phyloP scores from a whole-genome alignment of 768 basidiomycete genomes.

The Lactarius indigo region DNA sequence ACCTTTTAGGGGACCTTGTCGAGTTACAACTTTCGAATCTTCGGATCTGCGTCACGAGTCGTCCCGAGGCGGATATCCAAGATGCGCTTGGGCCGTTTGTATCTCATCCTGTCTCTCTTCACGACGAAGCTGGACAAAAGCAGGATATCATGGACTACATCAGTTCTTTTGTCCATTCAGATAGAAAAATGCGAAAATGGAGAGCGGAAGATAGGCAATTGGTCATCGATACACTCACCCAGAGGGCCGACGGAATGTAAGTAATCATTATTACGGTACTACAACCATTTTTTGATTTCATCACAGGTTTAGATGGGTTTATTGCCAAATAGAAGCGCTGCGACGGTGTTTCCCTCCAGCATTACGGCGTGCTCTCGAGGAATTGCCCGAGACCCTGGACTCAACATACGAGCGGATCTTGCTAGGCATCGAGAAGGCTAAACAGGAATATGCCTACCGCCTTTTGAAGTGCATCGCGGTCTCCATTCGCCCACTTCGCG shows the following conservation, averaged over 20 bases:
- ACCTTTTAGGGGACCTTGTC: background rate
- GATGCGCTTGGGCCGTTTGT: background rate
- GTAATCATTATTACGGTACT: background rate
- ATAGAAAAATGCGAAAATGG: conserved; percentile 4
- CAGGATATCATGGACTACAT: conserved; percentile 5
- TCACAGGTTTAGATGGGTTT: background rate
- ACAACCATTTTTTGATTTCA: too few relatives aligned
- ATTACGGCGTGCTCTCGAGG: background rate
- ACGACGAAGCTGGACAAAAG: conserved; percentile 7
- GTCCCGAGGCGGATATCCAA: conserved; percentile 3
- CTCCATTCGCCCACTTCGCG: background rate
- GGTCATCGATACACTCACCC: background rate
- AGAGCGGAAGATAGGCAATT: background rate
- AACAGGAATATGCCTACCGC: background rate
- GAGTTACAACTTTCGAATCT: background rate
- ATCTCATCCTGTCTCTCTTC: background rate
- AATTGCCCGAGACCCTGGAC: background rate
- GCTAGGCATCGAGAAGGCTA: background rate
- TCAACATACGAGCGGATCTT: background rate
- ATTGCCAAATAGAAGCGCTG: background rate
- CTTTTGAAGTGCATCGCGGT: background rate
- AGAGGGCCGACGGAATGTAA: conserved; percentile 10
- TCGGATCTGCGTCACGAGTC: conserved; percentile 10
- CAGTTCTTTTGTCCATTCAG: background rate
- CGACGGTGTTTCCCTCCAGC: background rate